These are phyloP conservation scores for Rosa chinensis DNA, from an alignment of 306 rosid genomes.

Conservation along the genomic window DNA sequence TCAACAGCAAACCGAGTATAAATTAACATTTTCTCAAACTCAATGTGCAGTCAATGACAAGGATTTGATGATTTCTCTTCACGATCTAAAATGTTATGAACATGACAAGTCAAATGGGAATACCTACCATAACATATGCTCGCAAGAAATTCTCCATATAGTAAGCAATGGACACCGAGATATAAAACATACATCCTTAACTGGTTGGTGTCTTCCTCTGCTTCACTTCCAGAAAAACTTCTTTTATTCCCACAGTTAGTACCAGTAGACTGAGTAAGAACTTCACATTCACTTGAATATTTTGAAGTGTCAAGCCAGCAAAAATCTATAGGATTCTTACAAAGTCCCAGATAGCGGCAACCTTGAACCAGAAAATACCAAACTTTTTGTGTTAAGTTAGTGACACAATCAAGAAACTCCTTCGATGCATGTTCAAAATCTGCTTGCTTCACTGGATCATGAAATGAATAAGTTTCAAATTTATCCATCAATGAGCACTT, in stretches of 20 bases:
- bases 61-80: constrained; percentile 17
- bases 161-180: constrained; percentile 62
- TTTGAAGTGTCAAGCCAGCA: constrained; percentile 29
- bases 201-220: constrained; percentile 16
- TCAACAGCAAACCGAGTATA: neutral
- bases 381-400: constrained; percentile 30
- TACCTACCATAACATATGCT: constrained; percentile 52
- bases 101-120: constrained; percentile 37
- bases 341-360: constrained; percentile 41
- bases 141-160: constrained; percentile 61
- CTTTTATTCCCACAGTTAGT: constrained; percentile 21
- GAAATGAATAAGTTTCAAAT: constrained; percentile 26
- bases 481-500: constrained; percentile 49
- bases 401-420: constrained; percentile 45
- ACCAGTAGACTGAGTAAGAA: constrained; percentile 9
- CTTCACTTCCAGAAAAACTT: constrained; percentile 11
- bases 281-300: constrained; percentile 12
- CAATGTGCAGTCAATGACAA: constrained; percentile 4
- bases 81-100: constrained; percentile 35
- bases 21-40: neutral
- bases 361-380: constrained; percentile 48
- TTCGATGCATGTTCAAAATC: constrained; percentile 43
- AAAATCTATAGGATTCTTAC: constrained; percentile 51
- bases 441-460: constrained; percentile 25
- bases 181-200: constrained; percentile 32